Conservation (phyloP, 495 filamentous ascomycete species). For the Aspergillus leporis region DNA sequence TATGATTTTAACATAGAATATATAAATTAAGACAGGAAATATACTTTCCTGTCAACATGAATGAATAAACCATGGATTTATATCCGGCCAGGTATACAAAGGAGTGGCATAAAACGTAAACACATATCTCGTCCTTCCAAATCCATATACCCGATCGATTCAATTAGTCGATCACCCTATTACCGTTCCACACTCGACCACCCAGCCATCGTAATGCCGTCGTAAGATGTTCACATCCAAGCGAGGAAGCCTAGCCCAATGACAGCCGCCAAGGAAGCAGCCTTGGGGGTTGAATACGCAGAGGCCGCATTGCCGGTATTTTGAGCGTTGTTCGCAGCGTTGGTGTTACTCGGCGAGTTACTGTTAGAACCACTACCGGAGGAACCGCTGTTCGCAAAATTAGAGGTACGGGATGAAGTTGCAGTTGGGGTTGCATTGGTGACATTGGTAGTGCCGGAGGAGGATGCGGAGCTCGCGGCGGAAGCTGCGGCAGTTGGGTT, state of each 20-base stretch:
- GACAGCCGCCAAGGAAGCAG: constrained; percentile 23
- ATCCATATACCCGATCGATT: neutral
- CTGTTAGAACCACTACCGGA: constrained; percentile 6
- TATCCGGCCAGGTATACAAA: constrained; percentile 5
- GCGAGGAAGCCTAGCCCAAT: constrained; percentile 29
- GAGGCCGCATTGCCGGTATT: constrained; percentile 24
- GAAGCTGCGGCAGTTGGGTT: constrained; percentile 16
- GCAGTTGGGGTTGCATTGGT: constrained; percentile 1
- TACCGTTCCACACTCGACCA: neutral
- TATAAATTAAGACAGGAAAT: neutral
- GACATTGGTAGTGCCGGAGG: neutral
- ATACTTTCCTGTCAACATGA: neutral
- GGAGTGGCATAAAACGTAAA: neutral
- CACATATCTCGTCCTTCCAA: neutral
- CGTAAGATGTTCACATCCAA: constrained; percentile 21
- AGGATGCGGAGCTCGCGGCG: neutral
- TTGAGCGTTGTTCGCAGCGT: constrained; percentile 5
- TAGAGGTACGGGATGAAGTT: neutral
- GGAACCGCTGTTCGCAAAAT: constrained; percentile 10
- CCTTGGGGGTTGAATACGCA: constrained; percentile 16
- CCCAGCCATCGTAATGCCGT: neutral
- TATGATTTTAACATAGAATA: neutral
- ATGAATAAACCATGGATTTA: neutral
- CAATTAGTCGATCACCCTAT: neutral
- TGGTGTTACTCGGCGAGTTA: constrained; percentile 9